Percentiles rank a stretch among this genome's conserved stretches.
Conservation (phyloP, 1,284 basidiomycete species). For the Stygiomarasmius scandens region DNA sequence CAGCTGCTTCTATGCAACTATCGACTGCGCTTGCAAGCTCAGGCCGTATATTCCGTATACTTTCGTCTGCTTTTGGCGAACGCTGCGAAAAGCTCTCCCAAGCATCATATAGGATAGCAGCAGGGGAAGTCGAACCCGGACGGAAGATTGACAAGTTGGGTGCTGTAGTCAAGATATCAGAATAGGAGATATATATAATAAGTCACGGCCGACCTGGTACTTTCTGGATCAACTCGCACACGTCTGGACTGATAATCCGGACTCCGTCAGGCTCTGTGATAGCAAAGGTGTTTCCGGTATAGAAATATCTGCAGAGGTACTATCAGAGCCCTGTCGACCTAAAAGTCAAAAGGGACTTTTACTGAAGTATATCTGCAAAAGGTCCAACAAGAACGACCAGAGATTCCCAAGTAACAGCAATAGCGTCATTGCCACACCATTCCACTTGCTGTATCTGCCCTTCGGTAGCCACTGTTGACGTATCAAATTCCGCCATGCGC, state of each 20-base stretch:
- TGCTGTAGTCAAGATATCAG: conserved; percentile 40
- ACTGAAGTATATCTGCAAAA: conserved; percentile 87
- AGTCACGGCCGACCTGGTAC: conserved; percentile 71
- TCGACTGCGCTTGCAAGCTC: conserved; percentile 90
- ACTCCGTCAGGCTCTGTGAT: conserved; percentile 89
- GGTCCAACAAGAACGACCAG: conserved; percentile 88
- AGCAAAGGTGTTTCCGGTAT: conserved; percentile 76
- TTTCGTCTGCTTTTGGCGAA: conserved; percentile 92
- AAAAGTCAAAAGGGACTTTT: conserved; percentile 31
- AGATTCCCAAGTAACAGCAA: conserved; percentile 85
- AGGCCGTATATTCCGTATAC: conserved; percentile 83
- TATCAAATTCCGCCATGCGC: conserved; percentile 86
- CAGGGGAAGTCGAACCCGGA: conserved; percentile 90
- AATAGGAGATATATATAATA: conserved; percentile 10
- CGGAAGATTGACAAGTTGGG: conserved; percentile 84
- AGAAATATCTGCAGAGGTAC: conserved; percentile 65
- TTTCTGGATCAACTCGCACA: conserved; percentile 91
- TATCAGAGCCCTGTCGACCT: background rate
- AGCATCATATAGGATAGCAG: conserved; percentile 92
- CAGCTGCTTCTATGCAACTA: conserved; percentile 92
- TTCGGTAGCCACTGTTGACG: conserved; percentile 52
- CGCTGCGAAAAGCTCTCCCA: conserved; percentile 85
- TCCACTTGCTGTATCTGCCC: conserved; percentile 72
- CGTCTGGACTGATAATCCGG: conserved; percentile 77
- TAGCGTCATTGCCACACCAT: conserved; percentile 97